Evolutionary conservation across 768 basidiomycete genomes (phyloP).

Genomic region (Naematelia aurantialba): DNA sequence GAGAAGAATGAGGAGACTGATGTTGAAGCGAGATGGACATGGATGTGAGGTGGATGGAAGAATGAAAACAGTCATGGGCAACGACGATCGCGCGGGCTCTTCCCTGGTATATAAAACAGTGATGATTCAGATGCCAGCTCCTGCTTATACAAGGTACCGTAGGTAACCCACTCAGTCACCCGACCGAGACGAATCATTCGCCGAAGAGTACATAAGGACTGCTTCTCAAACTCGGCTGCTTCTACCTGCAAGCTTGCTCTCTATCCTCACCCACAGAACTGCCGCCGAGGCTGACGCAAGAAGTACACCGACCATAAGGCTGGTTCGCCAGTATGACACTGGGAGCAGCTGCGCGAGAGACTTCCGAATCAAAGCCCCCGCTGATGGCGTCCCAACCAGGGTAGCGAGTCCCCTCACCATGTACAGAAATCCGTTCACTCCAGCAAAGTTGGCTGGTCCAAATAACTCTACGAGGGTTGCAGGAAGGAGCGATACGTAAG

Average conservation of each 20-base stretch:
- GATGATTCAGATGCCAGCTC: too few relatives aligned
- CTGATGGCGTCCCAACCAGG: slow-evolving; percentile 16
- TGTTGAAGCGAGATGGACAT: too few relatives aligned
- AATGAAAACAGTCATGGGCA: too few relatives aligned
- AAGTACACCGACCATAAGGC: slow-evolving; percentile 1
- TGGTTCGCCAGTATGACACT: slow-evolving; percentile 1
- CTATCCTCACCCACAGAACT: slow-evolving; percentile 7
- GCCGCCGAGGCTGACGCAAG: neutral
- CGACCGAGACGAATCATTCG: too few relatives aligned
- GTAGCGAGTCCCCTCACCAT: slow-evolving; percentile 21
- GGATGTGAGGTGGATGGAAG: too few relatives aligned
- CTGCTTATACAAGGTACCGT: too few relatives aligned
- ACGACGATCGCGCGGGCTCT: too few relatives aligned
- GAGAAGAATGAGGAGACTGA: too few relatives aligned
- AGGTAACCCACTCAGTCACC: too few relatives aligned
- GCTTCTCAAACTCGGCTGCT: too few relatives aligned
- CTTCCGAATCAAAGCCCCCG: slow-evolving; percentile 15
- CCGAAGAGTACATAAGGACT: too few relatives aligned
- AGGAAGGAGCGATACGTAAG: slow-evolving; percentile 25
- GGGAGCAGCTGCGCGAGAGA: neutral
- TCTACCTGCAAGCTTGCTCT: neutral
- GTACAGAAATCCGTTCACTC: slow-evolving; percentile 24
- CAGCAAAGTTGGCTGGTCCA: slow-evolving; percentile 20
- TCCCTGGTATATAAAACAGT: too few relatives aligned
- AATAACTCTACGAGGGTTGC: slow-evolving; percentile 22